Evolutionary conservation across 2,329 filamentous ascomycete species (phyloP), one percentile per base, ranked within the genome.

Genomic region (Cadophora sp.): DNA sequence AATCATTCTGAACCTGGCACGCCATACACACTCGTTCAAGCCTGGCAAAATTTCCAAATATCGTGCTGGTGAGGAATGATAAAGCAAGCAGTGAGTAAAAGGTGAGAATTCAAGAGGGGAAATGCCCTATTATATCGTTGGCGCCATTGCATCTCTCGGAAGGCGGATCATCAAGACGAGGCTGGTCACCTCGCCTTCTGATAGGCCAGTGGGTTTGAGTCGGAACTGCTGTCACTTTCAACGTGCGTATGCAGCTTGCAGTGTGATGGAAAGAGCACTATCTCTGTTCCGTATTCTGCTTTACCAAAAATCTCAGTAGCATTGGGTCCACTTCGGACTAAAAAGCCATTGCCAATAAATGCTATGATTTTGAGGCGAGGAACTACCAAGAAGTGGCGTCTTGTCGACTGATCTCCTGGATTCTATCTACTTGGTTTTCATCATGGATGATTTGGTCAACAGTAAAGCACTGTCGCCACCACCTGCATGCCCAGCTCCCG

Each of bases 271-370:
- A 50, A 50, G 46, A 50, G 46, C 46, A 50, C 46, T 50, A 50
- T 50, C 46, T 50, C 46, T 50, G 11, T 50, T 50, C 22, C 22
- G 22, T 50, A 26, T 26, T 50, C 22, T 50, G 6, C 46, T 50
- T 26, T 50, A 8, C 22, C 22, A 50, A 24, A 50, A 50, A 24
- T 26, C 46, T 26, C 22, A 50, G 46, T 12, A 50, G 46, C 46
- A 50, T 50, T 50, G n/a, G 43, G 43, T 48, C 43, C n/a, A 50
- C 46, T 50, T 50, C 46, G 46, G 46, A 50, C 46, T 50, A 24
- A 22, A 50, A 50, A 50, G 46, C 46, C 46, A 50, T 50, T 50
- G 22, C 46, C 9, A 50, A 50, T 43, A 11, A 26, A 50, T 50
- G 22, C 46, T 50, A 24, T 50, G 46, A 26, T 50, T 50, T 50